Evolutionary conservation across 345 rosid species (phyloP).

Genomic region (Carallia pectinifolia): DNA sequence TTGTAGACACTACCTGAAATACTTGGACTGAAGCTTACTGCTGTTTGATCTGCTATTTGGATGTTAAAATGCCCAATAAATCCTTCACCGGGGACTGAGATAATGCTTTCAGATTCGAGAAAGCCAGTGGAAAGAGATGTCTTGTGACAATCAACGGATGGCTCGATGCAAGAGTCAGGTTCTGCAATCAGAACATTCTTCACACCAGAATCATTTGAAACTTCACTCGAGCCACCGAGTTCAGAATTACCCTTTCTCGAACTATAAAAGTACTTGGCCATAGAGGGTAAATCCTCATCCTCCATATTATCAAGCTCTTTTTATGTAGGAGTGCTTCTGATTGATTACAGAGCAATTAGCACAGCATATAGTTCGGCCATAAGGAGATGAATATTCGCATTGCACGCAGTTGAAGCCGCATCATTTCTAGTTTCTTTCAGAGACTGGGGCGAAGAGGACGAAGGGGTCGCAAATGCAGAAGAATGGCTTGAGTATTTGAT

Average conservation of each 20-base stretch:
- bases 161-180: constrained; percentile 35
- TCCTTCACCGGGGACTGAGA: constrained; percentile 35
- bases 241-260: constrained; percentile 23
- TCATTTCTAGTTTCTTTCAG: constrained; percentile 41
- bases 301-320: constrained; percentile 5
- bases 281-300: constrained; percentile 32
- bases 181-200: constrained; percentile 12
- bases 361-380: constrained; percentile 21
- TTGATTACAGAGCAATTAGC: constrained; percentile 28
- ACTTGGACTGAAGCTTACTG: constrained; percentile 47
- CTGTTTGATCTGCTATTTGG: constrained; percentile 35
- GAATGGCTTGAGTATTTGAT: constrained; percentile 39
- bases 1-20: constrained; percentile 63
- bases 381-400: constrained; percentile 15
- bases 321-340: constrained; percentile 31
- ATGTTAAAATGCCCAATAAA: constrained; percentile 29
- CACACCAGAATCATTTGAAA: constrained; percentile 20
- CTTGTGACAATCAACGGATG: constrained; percentile 33
- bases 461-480: constrained; percentile 24
- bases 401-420: constrained; percentile 21
- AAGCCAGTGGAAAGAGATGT: constrained; percentile 39
- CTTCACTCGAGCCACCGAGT: constrained; percentile 16
- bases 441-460: constrained; percentile 41
- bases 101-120: constrained; percentile 36
- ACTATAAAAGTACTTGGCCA: constrained; percentile 31